These are phyloP conservation scores for Cyberlindnera amylophila DNA, from an alignment of 805 yeast genomes.

Conservation along the genomic window DNA sequence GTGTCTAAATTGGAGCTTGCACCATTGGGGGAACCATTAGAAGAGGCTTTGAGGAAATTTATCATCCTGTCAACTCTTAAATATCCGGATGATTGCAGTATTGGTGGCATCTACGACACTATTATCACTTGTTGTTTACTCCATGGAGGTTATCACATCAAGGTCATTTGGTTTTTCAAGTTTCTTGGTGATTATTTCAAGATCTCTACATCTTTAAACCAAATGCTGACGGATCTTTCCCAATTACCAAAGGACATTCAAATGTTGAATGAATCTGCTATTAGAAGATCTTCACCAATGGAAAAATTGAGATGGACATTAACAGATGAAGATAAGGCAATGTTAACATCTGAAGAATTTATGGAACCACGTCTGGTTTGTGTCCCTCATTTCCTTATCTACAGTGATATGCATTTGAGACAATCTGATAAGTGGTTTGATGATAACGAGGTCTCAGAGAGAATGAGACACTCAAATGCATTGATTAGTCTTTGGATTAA, in stretches of 20 bases:
- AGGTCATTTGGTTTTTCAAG: slow-evolving; percentile 40
- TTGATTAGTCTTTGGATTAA: slow-evolving; percentile 11
- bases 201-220: background rate
- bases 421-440: background rate
- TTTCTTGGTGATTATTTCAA: slow-evolving; percentile 31
- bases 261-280: slow-evolving; percentile 3
- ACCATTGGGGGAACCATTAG: slow-evolving; percentile 2
- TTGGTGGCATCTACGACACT: slow-evolving; percentile 34
- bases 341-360: background rate
- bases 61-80: slow-evolving; percentile 16
- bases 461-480: slow-evolving; percentile 5
- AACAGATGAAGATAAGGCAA: slow-evolving; percentile 1
- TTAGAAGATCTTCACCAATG: background rate
- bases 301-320: slow-evolving; percentile 4
- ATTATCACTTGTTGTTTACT: slow-evolving; percentile 41
- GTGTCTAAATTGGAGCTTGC: background rate
- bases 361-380: slow-evolving; percentile 1
- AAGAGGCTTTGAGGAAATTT: slow-evolving; percentile 16
- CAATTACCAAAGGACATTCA: slow-evolving; percentile 1
- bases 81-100: slow-evolving; percentile 36
- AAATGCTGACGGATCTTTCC: slow-evolving; percentile 1
- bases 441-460: background rate
- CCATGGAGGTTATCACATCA: slow-evolving; percentile 42
- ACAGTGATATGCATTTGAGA: background rate
- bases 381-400: slow-evolving; percentile 1